These are phyloP conservation scores for Phoma herbarum DNA, from an alignment of 2,329 filamentous ascomycete genomes.

Conservation along the genomic window DNA sequence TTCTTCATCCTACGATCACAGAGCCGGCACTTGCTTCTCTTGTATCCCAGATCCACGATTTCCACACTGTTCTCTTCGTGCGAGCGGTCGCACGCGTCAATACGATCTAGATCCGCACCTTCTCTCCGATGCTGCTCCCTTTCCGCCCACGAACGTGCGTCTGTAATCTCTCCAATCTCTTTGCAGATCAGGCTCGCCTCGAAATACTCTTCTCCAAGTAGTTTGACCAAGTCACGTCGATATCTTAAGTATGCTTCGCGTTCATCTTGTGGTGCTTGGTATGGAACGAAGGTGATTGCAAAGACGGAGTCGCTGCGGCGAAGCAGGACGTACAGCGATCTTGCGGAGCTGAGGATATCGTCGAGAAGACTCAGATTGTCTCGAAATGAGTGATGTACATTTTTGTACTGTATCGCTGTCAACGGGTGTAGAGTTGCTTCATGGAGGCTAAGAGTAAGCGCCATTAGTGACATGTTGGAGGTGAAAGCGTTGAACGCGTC, in stretches of 20 bases:
- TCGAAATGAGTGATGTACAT: constrained; percentile 20
- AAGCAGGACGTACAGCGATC: constrained; percentile 33
- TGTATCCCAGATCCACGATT: constrained; percentile 31
- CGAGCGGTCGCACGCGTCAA: background rate
- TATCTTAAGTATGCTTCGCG: constrained; percentile 25
- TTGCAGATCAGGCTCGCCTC: constrained; percentile 37
- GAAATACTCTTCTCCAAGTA: constrained; percentile 30
- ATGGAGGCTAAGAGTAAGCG: constrained; percentile 21
- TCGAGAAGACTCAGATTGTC: constrained; percentile 30
- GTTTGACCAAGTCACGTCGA: constrained; percentile 21
- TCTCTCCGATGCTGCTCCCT: constrained; percentile 18
- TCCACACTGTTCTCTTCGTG: background rate
- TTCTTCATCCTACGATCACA: constrained; percentile 48
- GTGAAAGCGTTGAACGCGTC: constrained; percentile 24
- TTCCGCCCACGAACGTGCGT: constrained; percentile 39
- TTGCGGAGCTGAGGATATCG: constrained; percentile 22
- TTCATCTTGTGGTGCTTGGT: constrained; percentile 22
- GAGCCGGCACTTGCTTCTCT: constrained; percentile 39
- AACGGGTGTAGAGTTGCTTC: constrained; percentile 8
- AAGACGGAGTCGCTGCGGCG: constrained; percentile 24
- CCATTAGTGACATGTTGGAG: constrained; percentile 16
- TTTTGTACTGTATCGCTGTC: constrained; percentile 12
- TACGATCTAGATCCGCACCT: background rate
- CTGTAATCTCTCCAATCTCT: constrained; percentile 38
- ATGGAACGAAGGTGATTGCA: constrained; percentile 40